Conservation (phyloP, 768 basidiomycete genomes). For the Termitomyces sp. region DNA sequence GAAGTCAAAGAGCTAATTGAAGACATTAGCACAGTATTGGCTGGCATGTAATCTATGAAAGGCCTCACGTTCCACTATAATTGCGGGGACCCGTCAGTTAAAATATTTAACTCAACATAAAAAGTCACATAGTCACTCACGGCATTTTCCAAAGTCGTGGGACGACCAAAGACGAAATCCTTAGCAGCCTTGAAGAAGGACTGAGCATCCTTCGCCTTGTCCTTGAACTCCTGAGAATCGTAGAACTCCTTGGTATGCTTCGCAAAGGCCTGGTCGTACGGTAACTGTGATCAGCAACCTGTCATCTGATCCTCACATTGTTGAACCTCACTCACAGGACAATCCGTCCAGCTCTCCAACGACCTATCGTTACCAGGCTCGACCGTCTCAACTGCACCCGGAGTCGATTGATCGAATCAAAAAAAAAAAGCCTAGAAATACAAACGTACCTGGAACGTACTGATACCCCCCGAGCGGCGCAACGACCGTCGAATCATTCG, state of each 20-base stretch:
- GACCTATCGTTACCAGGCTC: constrained; percentile 80
- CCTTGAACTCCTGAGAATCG: constrained; percentile 60
- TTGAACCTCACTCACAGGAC: constrained; percentile 30
- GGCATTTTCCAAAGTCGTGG: constrained; percentile 61
- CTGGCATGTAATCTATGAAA: too few relatives aligned
- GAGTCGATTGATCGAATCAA: too few relatives aligned
- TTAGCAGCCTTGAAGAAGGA: constrained; percentile 62
- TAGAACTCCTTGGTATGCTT: constrained; percentile 59
- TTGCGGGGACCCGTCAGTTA: constrained; percentile 14
- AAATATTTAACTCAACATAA: not conserved
- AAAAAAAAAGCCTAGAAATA: too few relatives aligned
- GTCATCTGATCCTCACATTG: too few relatives aligned
- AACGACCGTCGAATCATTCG: constrained; percentile 66
- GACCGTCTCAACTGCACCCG: constrained; percentile 77
- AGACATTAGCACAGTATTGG: not conserved
- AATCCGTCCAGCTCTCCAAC: constrained; percentile 72
- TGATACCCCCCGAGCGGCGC: constrained; percentile 82
- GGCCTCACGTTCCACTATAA: constrained; percentile 67
- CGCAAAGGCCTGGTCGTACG: constrained; percentile 56
- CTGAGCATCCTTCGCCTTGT: constrained; percentile 44
- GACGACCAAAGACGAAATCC: constrained; percentile 69
- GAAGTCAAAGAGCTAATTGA: constrained; percentile 64
- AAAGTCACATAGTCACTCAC: constrained; percentile 33
- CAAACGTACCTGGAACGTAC: constrained; percentile 65
- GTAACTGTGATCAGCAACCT: not conserved